Base-by-base conservation (phyloP, 768 basidiomycete species). In the Lentinula sp. region DNA sequence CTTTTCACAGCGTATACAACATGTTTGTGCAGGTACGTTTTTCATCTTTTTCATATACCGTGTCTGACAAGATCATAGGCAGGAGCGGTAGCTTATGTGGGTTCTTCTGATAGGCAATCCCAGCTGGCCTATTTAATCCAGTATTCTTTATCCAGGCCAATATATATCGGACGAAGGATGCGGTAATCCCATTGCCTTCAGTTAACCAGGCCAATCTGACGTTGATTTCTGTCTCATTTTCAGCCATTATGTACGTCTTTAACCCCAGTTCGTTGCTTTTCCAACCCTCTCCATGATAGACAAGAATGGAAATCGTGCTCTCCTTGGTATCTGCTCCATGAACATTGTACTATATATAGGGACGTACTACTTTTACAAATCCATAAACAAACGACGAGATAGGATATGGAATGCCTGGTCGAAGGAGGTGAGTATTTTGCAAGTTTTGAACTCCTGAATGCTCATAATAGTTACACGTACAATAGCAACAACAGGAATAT, bases 401-500 rank as follows among this genome's bases (percentile, higher is more conserved):
- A 76, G 67, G 49, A 79, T 73, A 13, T 87, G 86, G 87, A 75
- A 77, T 39, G 66, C 72, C 0, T 79, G 76, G 83, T 72, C 80
- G 5, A 61, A 73, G 16, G 71, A 82, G 78, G 83, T 81, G 59
- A 43, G 70, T 46, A 12, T 43, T 23, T 45, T 4, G 9, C 8
- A 23, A 20, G 49, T 62, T 16, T 6, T 1, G 16, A 33, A 12
- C 15, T 16, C 12, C 15, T 9, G 8, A 15, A 35, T 32, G 18
- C 32, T 59, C 55, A n/a, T 15, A 18, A 3, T 54, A 28, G 36
- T 51, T 36, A 57, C 57, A 12, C 28, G 39, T 23, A 43, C 53
- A 28, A 43, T 65, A 85, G 84, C 78, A 85, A 67, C 81, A 79
- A 66, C 73, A 76, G 48, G 71, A 83, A 18, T 89, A 90, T 69